These are phyloP conservation scores for Grosmannia clavigera DNA, from an alignment of 2,329 filamentous ascomycete genomes.

Conservation along the genomic window DNA sequence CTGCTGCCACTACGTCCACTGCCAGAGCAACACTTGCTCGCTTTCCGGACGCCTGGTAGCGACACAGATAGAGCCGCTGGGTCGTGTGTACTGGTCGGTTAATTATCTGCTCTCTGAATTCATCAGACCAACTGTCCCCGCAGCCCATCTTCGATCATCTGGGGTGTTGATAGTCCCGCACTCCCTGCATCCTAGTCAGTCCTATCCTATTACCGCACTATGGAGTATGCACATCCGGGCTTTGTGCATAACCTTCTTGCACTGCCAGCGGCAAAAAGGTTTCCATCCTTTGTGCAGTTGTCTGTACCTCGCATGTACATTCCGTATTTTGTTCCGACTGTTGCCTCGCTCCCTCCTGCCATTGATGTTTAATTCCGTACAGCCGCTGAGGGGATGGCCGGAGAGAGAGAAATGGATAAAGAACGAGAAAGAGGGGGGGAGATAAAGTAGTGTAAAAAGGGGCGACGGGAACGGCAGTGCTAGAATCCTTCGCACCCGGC, in stretches of 20 bases:
- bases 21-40: neutral
- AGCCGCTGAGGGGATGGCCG: neutral
- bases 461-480: neutral
- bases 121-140: neutral
- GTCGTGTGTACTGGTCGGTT: neutral
- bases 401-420: neutral
- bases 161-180: neutral
- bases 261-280: neutral
- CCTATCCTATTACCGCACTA: neutral
- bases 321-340: neutral
- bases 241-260: neutral
- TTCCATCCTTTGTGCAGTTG: neutral
- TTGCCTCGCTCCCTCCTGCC: neutral
- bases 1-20: neutral
- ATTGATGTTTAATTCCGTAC: neutral
- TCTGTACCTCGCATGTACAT: too few relatives aligned
- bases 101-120: neutral
- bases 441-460: neutral
- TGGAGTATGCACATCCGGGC: neutral
- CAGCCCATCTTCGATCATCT: constrained; percentile 2
- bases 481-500: neutral
- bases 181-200: neutral
- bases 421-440: neutral
- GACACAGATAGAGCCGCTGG: neutral
- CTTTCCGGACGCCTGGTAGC: neutral